Evolutionary conservation across 2,329 filamentous ascomycete genomes (phyloP).

Genomic region (Rhynchosporium agropyri): DNA sequence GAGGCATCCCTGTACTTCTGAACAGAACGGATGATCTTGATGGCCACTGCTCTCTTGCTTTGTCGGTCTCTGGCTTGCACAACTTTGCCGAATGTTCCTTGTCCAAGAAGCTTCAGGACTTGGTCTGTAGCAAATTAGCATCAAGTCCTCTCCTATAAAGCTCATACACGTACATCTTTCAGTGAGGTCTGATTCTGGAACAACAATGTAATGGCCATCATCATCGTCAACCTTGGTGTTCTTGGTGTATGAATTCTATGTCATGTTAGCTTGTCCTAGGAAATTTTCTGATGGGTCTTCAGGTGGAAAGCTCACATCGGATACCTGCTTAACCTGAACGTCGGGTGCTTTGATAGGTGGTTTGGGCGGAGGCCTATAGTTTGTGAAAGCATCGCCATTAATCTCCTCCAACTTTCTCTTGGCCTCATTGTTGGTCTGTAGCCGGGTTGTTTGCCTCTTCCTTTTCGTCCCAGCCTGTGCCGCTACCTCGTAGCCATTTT

Average conservation of each 20-base stretch:
- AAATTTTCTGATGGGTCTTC: background rate
- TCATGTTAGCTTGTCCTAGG: constrained; percentile 24
- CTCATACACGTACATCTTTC: constrained; percentile 73
- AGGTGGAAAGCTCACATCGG: constrained; percentile 57
- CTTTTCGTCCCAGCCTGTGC: constrained; percentile 79
- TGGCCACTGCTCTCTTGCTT: constrained; percentile 77
- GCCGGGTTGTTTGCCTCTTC: constrained; percentile 75
- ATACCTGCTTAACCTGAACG: constrained; percentile 64
- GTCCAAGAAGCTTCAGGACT: constrained; percentile 86
- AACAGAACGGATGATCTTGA: constrained; percentile 98
- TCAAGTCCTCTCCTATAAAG: constrained; percentile 3
- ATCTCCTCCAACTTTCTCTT: constrained; percentile 75
- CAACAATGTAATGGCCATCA: constrained; percentile 95
- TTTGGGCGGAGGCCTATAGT: constrained; percentile 83
- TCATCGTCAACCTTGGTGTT: constrained; percentile 88
- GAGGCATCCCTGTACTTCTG: constrained; percentile 98
- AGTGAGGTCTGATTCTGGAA: constrained; percentile 82
- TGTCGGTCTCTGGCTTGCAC: constrained; percentile 86
- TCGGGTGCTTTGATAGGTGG: constrained; percentile 90
- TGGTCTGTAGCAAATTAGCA: constrained; percentile 62
- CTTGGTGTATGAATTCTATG: constrained; percentile 50
- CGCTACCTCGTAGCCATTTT: constrained; percentile 67
- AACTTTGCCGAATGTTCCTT: constrained; percentile 98
- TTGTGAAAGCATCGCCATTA: constrained; percentile 70
- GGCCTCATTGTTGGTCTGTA: constrained; percentile 79